Conservation (phyloP, 2,329 filamentous ascomycete species). For the Ambrosiella cleistominuta region DNA sequence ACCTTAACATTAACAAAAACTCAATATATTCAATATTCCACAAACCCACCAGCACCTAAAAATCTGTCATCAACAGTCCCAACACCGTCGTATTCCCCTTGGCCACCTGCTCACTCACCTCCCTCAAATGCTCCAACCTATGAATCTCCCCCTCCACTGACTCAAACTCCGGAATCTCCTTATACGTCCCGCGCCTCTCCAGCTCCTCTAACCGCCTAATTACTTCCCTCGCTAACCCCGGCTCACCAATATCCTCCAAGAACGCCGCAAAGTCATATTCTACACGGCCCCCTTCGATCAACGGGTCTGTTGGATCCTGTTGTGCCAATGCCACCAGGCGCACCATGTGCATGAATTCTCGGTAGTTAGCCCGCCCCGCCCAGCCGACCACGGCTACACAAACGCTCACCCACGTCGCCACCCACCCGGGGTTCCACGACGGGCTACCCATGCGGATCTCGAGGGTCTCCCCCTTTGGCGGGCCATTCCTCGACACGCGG, state of each 20-base stretch:
- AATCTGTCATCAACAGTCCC: too few species aligned
- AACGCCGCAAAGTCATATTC: constrained; percentile 23
- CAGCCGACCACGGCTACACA: constrained; percentile 19
- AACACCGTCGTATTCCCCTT: background rate
- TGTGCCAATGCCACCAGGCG: constrained; percentile 15
- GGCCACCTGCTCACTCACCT: background rate
- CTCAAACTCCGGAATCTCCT: background rate
- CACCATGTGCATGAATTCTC: constrained; percentile 18
- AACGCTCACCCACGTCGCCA: constrained; percentile 20
- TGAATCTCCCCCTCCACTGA: background rate
- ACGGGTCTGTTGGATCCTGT: constrained; percentile 1
- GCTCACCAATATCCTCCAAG: constrained; percentile 20
- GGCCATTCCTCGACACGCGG: background rate
- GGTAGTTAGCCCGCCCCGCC: constrained; percentile 17
- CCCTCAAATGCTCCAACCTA: background rate
- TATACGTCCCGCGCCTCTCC: background rate
- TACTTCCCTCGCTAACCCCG: constrained; percentile 16
- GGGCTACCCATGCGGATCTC: constrained; percentile 24
- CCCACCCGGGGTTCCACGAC: constrained; percentile 20
- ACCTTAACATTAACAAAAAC: too few species aligned
- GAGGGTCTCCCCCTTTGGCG: constrained; percentile 15
- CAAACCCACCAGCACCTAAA: too few species aligned
- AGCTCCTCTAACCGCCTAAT: background rate
- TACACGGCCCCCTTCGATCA: constrained; percentile 3
- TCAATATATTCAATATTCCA: too few species aligned